These are phyloP conservation scores for Tylopilus intermedius DNA, from an alignment of 768 basidiomycete species.

Conservation along the genomic window DNA sequence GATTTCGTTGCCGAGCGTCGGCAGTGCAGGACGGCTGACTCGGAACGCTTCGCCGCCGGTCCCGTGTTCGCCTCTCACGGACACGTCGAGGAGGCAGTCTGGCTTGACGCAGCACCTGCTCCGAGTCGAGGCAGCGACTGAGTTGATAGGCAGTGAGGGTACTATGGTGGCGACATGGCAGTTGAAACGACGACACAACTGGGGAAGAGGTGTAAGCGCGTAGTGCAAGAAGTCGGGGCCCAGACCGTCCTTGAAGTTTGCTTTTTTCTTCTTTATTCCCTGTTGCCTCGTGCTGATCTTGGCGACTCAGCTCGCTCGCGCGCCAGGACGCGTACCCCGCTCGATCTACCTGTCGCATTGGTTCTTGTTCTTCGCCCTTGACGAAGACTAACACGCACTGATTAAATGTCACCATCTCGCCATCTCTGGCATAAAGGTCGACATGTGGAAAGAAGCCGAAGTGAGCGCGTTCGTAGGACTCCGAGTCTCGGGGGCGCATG, in stretches of 20 bases:
- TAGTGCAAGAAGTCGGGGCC: slow-evolving; percentile 1
- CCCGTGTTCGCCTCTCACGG: slow-evolving; percentile 19
- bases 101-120: slow-evolving; percentile 34
- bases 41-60: slow-evolving; percentile 24
- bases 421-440: slow-evolving; percentile 52
- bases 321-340: slow-evolving; percentile 57
- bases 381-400: slow-evolving; percentile 77
- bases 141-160: slow-evolving; percentile 35
- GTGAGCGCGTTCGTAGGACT: slow-evolving; percentile 46
- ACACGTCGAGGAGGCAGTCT: slow-evolving; percentile 25
- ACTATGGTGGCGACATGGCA: slow-evolving; percentile 60
- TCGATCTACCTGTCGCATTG: slow-evolving; percentile 83
- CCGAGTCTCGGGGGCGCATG: slow-evolving; percentile 6
- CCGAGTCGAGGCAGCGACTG: slow-evolving; percentile 26
- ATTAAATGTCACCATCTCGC: slow-evolving; percentile 60
- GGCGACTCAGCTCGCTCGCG: slow-evolving; percentile 45
- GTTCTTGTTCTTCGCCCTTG: slow-evolving; percentile 73
- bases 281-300: not conserved
- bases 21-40: slow-evolving; percentile 36
- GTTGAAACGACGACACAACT: slow-evolving; percentile 46
- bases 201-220: slow-evolving; percentile 47
- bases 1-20: slow-evolving; percentile 50
- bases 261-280: not conserved
- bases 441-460: slow-evolving; percentile 69
- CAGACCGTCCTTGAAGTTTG: slow-evolving; percentile 12